Evolutionary conservation across 2,329 filamentous ascomycete species (phyloP).

Genomic region (Tolypocladium inflatum): DNA sequence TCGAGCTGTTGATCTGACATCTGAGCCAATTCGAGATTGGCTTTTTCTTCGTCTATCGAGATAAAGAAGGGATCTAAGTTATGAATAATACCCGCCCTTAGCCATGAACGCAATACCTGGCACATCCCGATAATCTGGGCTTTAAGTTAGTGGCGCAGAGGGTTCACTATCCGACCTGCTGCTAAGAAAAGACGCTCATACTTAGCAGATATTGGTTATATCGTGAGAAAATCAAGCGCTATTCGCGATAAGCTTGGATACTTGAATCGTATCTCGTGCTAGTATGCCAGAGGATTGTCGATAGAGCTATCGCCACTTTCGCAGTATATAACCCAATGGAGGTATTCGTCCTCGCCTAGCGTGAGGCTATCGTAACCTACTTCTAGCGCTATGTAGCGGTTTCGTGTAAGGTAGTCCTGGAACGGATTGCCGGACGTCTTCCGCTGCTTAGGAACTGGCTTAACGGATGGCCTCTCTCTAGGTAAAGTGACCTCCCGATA

Average conservation of each 20-base stretch:
- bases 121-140: slow-evolving; percentile 1
- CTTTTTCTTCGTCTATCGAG: not conserved
- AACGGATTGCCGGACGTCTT: too few relatives aligned
- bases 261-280: too few relatives aligned
- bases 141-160: not conserved
- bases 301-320: too few relatives aligned
- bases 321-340: too few relatives aligned
- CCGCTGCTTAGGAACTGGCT: too few relatives aligned
- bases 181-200: not conserved
- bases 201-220: slow-evolving; percentile 1
- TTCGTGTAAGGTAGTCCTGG: too few relatives aligned
- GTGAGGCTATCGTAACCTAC: too few relatives aligned
- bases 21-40: not conserved
- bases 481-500: too few relatives aligned
- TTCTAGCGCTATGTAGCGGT: too few relatives aligned
- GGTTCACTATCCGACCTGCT: not conserved
- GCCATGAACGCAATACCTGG: not conserved
- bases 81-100: not conserved
- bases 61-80: not conserved
- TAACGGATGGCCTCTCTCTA: too few relatives aligned
- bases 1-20: not conserved
- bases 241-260: not conserved
- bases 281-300: too few relatives aligned
- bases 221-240: not conserved
- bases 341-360: too few relatives aligned